phyloP scores from a whole-genome alignment of 108 stramenopile species.

The Pseudonitzschia pungens region DNA sequence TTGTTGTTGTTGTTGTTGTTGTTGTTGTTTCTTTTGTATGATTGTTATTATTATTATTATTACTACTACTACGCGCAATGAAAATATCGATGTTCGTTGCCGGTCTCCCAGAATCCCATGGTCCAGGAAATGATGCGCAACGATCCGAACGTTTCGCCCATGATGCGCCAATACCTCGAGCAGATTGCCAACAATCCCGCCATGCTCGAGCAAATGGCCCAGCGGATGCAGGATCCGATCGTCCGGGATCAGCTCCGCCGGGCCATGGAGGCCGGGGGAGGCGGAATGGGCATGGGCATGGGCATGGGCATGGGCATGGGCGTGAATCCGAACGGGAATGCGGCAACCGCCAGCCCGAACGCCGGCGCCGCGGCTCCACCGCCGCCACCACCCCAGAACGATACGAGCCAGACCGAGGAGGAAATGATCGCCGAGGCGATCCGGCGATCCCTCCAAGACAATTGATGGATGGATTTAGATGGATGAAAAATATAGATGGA shows the following conservation, averaged over 20 bases:
- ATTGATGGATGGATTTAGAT: too few species aligned
- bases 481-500: too few species aligned
- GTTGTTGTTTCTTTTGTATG: neutral
- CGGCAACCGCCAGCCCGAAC: neutral
- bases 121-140: constrained; percentile 78
- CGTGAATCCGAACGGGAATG: constrained; percentile 15
- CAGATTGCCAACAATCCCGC: constrained; percentile 61
- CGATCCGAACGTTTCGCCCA: constrained; percentile 74
- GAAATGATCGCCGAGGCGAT: constrained; percentile 93
- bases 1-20: too few species aligned
- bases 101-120: constrained; percentile 59
- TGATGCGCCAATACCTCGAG: constrained; percentile 57
- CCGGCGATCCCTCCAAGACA: constrained; percentile 76
- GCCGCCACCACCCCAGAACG: constrained; percentile 19
- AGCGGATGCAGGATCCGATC: constrained; percentile 62
- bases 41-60: too few species aligned
- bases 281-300: neutral
- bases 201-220: constrained; percentile 63
- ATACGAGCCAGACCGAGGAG: constrained; percentile 80
- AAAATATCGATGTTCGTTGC: neutral
- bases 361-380: constrained; percentile 11
- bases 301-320: constrained; percentile 21
- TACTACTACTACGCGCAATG: too few species aligned
- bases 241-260: constrained; percentile 39
- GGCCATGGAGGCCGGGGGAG: constrained; percentile 39